These are phyloP conservation scores for Metarhizium brunneum DNA, from an alignment of 2,329 filamentous ascomycete species.

Conservation along the genomic window DNA sequence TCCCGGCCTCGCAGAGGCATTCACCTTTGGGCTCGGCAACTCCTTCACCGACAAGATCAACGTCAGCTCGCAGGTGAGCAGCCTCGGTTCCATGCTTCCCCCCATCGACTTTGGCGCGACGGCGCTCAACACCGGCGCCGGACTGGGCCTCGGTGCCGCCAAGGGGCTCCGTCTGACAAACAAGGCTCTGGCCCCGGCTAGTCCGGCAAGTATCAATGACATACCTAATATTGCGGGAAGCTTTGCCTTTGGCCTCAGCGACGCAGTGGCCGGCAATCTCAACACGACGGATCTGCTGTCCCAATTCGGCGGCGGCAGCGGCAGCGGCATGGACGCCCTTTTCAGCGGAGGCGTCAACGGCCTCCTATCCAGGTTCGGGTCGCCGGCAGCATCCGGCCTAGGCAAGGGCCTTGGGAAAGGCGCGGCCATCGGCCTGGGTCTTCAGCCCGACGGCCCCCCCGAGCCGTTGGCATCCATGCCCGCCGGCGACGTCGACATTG, in stretches of 20 bases:
- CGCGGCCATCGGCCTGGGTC: conserved; percentile 16
- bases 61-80: conserved; percentile 5
- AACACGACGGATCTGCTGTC: conserved; percentile 8
- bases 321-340: background rate
- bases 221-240: conserved; percentile 10
- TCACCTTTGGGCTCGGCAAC: conserved; percentile 10
- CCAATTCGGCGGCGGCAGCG: background rate
- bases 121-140: conserved; percentile 9
- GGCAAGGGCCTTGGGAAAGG: conserved; percentile 18
- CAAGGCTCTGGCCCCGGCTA: conserved; percentile 5
- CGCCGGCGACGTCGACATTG: conserved; percentile 5
- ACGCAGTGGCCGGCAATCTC: conserved; percentile 11
- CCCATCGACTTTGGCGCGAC: conserved; percentile 8
- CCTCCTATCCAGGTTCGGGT: conserved; percentile 5
- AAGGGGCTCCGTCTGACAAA: conserved; percentile 10
- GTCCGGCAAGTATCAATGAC: conserved; percentile 5
- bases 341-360: background rate
- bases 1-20: conserved; percentile 5
- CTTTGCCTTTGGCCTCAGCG: conserved; percentile 14
- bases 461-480: conserved; percentile 2
- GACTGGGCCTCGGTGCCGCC: conserved; percentile 11
- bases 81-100: conserved; percentile 3
- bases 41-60: conserved; percentile 9
- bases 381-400: conserved; percentile 16
- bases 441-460: conserved; percentile 16